Evolutionary conservation across 2,329 filamentous ascomycete genomes (phyloP).

Genomic region (Sclerotinia borealis): DNA sequence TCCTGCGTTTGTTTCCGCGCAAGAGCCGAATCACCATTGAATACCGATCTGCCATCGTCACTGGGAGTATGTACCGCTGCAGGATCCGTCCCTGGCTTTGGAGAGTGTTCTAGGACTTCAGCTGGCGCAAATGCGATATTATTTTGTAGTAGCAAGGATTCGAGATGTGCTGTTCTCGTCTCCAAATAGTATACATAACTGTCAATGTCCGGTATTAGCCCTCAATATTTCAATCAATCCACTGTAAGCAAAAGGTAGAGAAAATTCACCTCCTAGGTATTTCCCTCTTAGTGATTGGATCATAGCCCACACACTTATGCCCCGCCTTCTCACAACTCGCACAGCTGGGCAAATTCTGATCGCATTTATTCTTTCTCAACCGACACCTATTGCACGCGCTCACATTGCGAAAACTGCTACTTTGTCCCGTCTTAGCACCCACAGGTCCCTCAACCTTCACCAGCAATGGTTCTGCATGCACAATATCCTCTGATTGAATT

Average conservation of each 20-base stretch:
- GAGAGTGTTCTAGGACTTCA: slow-evolving; percentile 59
- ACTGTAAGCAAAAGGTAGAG: not conserved
- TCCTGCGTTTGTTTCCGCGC: slow-evolving; percentile 23
- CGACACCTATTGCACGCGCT: slow-evolving; percentile 92
- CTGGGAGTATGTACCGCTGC: slow-evolving; percentile 27
- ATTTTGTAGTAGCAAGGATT: slow-evolving; percentile 64
- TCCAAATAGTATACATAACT: slow-evolving; percentile 96
- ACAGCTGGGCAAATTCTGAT: slow-evolving; percentile 87
- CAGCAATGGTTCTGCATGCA: slow-evolving; percentile 21
- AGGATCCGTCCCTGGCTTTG: slow-evolving; percentile 34
- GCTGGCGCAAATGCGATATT: slow-evolving; percentile 67
- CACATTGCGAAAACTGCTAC: slow-evolving; percentile 74
- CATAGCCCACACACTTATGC: slow-evolving; percentile 88
- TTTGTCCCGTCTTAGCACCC: slow-evolving; percentile 41
- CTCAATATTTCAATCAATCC: not conserved
- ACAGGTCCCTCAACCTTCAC: slow-evolving; percentile 1
- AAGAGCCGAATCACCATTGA: slow-evolving; percentile 18
- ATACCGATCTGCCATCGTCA: slow-evolving; percentile 25
- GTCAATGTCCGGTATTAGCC: slow-evolving; percentile 1
- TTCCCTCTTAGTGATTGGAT: slow-evolving; percentile 92
- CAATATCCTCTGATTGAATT: slow-evolving; percentile 15
- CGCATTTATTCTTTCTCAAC: slow-evolving; percentile 88
- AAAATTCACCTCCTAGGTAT: slow-evolving; percentile 65
- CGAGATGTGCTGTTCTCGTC: slow-evolving; percentile 75
- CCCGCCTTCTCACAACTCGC: slow-evolving; percentile 88